phyloP scores from a whole-genome alignment of 495 filamentous ascomycete genomes.

The Aspergillus cristatus region DNA sequence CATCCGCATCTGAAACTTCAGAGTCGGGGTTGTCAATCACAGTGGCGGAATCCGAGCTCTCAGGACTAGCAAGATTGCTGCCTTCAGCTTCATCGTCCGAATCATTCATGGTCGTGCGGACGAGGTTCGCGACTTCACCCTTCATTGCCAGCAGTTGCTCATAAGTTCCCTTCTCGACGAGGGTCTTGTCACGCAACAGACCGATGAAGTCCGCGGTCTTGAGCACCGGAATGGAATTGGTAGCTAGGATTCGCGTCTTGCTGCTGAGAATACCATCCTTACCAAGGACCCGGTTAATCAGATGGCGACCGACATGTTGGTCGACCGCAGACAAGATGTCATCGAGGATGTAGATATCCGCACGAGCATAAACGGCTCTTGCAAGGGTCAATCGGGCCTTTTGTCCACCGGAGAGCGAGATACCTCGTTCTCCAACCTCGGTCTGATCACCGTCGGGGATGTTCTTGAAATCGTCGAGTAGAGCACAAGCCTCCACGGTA shows the following conservation, averaged over 20 bases:
- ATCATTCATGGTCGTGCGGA: constrained; percentile 64
- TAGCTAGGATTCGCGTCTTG: constrained; percentile 91
- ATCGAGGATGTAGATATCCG: constrained; percentile 94
- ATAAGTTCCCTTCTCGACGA: constrained; percentile 83
- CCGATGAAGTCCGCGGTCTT: constrained; percentile 80
- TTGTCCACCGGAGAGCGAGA: constrained; percentile 93
- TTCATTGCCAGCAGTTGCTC: constrained; percentile 88
- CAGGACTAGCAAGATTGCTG: constrained; percentile 34
- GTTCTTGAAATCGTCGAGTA: constrained; percentile 82
- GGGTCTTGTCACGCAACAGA: constrained; percentile 70
- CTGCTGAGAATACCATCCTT: constrained; percentile 68
- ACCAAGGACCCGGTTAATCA: constrained; percentile 90
- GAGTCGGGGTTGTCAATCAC: constrained; percentile 43
- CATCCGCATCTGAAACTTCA: constrained; percentile 53
- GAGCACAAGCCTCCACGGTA: constrained; percentile 87
- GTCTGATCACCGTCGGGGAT: constrained; percentile 96
- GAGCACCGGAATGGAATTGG: constrained; percentile 90
- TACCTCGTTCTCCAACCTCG: constrained; percentile 93
- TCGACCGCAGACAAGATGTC: constrained; percentile 94
- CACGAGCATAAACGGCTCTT: constrained; percentile 89
- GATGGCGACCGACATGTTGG: constrained; percentile 90
- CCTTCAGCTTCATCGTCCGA: constrained; percentile 49
- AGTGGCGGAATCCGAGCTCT: constrained; percentile 45
- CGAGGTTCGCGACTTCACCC: constrained; percentile 76
- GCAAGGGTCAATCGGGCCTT: constrained; percentile 94